These are phyloP conservation scores for Coemansia sp. DNA, from an alignment of 192 early-diverging fungal genomes.

Conservation along the genomic window DNA sequence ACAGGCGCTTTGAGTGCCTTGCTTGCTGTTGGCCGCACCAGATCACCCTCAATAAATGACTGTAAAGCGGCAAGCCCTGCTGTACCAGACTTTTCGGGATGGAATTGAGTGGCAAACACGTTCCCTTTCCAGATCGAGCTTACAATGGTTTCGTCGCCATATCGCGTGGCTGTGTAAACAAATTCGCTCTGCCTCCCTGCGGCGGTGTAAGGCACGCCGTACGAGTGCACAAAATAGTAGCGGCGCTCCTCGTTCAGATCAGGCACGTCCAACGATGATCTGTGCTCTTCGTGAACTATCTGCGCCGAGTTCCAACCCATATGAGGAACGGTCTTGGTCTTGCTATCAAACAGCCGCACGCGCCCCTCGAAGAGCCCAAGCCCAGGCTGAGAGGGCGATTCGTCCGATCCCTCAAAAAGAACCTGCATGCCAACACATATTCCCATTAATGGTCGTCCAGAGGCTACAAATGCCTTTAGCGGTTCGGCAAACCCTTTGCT, in stretches of 20 bases:
- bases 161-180: constrained; percentile 81
- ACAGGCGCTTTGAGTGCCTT: background rate
- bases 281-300: constrained; percentile 13
- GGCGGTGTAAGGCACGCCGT: constrained; percentile 67
- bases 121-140: constrained; percentile 78
- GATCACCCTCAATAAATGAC: constrained; percentile 70
- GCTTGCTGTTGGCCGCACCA: constrained; percentile 19
- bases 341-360: constrained; percentile 64
- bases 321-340: constrained; percentile 89
- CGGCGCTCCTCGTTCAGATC: constrained; percentile 55
- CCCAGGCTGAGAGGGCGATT: constrained; percentile 75
- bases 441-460: constrained; percentile 92
- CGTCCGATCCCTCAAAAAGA: constrained; percentile 88
- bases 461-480: constrained; percentile 77
- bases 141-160: constrained; percentile 85
- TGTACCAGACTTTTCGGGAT: constrained; percentile 95
- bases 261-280: constrained; percentile 8
- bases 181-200: constrained; percentile 60
- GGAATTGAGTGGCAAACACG: constrained; percentile 98
- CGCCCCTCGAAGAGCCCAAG: constrained; percentile 79
- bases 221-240: constrained; percentile 99
- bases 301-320: constrained; percentile 91
- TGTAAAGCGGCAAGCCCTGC: constrained; percentile 81
- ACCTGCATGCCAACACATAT: constrained; percentile 99
- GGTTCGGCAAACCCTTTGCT: constrained; percentile 77